Percentiles rank a stretch among this genome's conserved stretches.
Evolutionary conservation across 2,329 filamentous ascomycete genomes (phyloP).

Genomic region (Salinomyces thailandicus): DNA sequence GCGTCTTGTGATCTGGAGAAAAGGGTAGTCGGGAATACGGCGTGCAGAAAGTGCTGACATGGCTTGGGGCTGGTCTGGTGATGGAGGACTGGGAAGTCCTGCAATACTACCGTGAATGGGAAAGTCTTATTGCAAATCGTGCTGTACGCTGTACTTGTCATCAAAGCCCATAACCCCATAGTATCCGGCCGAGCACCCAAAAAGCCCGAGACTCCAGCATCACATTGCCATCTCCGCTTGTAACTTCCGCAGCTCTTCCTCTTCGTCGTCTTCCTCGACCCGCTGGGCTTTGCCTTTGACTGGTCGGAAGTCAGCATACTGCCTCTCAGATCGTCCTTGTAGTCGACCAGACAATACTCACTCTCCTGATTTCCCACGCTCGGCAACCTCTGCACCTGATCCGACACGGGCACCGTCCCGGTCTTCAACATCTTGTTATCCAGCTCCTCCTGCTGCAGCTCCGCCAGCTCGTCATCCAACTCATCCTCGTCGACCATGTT

Average conservation of each 20-base stretch:
- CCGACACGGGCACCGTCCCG: slow-evolving; percentile 69
- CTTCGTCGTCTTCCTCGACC: slow-evolving; percentile 79
- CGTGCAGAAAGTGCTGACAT: no score
- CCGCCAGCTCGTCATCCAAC: slow-evolving; percentile 73
- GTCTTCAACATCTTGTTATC: slow-evolving; percentile 91
- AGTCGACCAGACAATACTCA: slow-evolving; percentile 40
- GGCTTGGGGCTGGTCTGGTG: no score
- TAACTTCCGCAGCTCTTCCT: slow-evolving; percentile 83
- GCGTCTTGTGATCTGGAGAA: no score
- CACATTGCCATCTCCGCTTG: slow-evolving; percentile 97
- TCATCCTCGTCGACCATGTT: slow-evolving; percentile 75
- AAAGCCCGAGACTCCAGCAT: slow-evolving; percentile 5
- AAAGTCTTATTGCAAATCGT: no score
- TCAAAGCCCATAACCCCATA: neutral
- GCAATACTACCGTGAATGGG: no score
- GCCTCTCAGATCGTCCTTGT: slow-evolving; percentile 29
- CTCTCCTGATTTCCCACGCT: slow-evolving; percentile 62
- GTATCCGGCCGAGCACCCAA: neutral
- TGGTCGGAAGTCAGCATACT: slow-evolving; percentile 13
- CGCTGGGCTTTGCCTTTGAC: slow-evolving; percentile 36
- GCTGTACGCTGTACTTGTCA: neutral
- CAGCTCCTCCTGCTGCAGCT: slow-evolving; percentile 81
- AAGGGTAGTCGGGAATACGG: no score
- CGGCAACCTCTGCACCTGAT: slow-evolving; percentile 68
- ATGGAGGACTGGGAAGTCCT: no score